A percentile compares a stretch with the other conserved stretches of the same genome.
Conservation (phyloP, 306 rosid genomes). For the Casuarina equisetifolia region DNA sequence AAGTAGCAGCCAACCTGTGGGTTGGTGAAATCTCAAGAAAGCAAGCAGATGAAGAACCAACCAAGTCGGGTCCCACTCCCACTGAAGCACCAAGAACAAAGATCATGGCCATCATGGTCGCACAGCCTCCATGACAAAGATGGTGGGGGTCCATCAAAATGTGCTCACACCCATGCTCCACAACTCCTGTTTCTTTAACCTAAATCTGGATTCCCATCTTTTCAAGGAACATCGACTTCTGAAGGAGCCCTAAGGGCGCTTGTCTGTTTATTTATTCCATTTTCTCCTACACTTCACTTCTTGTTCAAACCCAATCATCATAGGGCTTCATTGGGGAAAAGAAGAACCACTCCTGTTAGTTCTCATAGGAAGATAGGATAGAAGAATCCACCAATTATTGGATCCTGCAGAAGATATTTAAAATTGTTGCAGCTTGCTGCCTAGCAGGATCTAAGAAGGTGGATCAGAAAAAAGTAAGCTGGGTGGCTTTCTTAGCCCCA, state of each 20-base stretch:
- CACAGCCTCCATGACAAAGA: slow-evolving; percentile 32
- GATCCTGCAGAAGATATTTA: neutral
- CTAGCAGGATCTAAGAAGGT: neutral
- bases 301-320: neutral
- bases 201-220: slow-evolving; percentile 19
- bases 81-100: neutral
- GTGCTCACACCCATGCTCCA: slow-evolving; percentile 48
- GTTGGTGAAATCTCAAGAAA: neutral
- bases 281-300: neutral
- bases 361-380: neutral
- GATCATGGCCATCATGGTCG: slow-evolving; percentile 30
- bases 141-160: slow-evolving; percentile 45
- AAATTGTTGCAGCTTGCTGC: neutral
- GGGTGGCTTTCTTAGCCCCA: neutral
- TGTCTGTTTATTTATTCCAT: neutral
- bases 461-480: too few relatives aligned
- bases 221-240: neutral
- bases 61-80: slow-evolving; percentile 31
- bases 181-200: slow-evolving; percentile 27
- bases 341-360: neutral
- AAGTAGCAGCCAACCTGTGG: slow-evolving; percentile 1
- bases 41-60: neutral
- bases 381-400: neutral
- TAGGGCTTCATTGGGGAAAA: neutral
- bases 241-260: neutral